Conservation (phyloP, 371 early-diverging fungal species). For the Paraphysoderma sedebokerense region DNA sequence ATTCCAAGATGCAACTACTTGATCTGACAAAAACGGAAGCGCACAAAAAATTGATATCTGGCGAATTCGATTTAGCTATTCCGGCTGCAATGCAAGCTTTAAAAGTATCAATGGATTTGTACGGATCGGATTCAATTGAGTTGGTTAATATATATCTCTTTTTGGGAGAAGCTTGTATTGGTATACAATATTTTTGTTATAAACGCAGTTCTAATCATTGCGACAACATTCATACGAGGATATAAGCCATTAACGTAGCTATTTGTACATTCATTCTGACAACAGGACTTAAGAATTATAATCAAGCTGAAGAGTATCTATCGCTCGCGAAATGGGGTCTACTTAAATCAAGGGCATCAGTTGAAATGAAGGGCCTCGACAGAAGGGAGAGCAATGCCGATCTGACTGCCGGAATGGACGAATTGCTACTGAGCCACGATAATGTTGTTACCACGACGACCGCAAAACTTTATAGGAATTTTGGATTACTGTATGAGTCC, state of each 20-base stretch:
- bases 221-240: too few relatives aligned
- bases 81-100: conserved; percentile 6
- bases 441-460: not conserved
- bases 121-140: conserved; percentile 1
- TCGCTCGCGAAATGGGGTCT: conserved; percentile 3
- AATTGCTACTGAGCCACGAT: not conserved
- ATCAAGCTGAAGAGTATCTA: conserved; percentile 6
- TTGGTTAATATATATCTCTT: conserved; percentile 3
- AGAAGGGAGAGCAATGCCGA: not conserved
- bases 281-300: conserved; percentile 3
- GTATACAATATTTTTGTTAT: not conserved
- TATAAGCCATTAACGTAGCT: not conserved
- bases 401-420: not conserved
- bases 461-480: conserved; percentile 4
- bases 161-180: conserved; percentile 6
- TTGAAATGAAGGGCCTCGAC: not conserved
- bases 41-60: conserved; percentile 4
- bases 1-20: not conserved
- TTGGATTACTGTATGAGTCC: conserved; percentile 4
- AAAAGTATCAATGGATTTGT: conserved; percentile 2
- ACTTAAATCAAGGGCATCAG: not conserved
- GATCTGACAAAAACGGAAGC: conserved; percentile 3
- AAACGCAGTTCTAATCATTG: not conserved
- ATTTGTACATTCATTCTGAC: too few relatives aligned
- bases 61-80: conserved; percentile 3